Base-by-base conservation (phyloP, 2,329 filamentous ascomycete genomes). In the Dactylellina drechsleri region DNA sequence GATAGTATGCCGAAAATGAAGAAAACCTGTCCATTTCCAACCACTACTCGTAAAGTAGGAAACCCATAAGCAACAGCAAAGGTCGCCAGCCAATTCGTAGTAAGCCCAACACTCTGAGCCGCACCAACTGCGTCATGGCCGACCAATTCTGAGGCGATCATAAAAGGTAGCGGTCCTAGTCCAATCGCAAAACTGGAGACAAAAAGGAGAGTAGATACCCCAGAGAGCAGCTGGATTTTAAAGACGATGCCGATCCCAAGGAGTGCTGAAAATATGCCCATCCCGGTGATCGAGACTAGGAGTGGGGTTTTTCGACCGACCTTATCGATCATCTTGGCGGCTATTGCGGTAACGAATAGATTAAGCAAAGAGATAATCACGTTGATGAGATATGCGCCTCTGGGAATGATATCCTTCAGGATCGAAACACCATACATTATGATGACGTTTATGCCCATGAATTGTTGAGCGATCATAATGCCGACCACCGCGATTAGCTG, bases 341-440 rank as follows among this genome's bases (percentile, higher is more conserved):
- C 94, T 2, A 87, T 87, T 16, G 92, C 84, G 0, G 95, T 98
- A 59, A 92, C 92, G 79, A 92, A 79, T 41, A 99, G 88, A 82
- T 98, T 98, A 80, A 97, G 87, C 12, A 89, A 86, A 0, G 93
- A 97, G 72, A 98, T 93, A 65, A 91, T 83, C 74, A 98, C 94
- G 65, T 94, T 96, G 61, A 99, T 86, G 0, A 96, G 83, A 0
- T 91, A 90, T 0, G 93, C 94, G 76, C 89, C 92, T 54, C 92
- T 88, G 2, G 92, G 91, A 0, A 99, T 87, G 1, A 98, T 86
- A 77, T 89, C 89, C 36, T 91, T 88, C 13, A 99, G 87, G 0
- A 99, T 88, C 0, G 92, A 93, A 4, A 98, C 95, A 1, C 93
- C 96, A 82, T 99, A 99, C 93, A 99, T 97, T 83, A 98, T 91